Conservation (phyloP, 306 rosid genomes). For the Inga leiocalycina region DNA sequence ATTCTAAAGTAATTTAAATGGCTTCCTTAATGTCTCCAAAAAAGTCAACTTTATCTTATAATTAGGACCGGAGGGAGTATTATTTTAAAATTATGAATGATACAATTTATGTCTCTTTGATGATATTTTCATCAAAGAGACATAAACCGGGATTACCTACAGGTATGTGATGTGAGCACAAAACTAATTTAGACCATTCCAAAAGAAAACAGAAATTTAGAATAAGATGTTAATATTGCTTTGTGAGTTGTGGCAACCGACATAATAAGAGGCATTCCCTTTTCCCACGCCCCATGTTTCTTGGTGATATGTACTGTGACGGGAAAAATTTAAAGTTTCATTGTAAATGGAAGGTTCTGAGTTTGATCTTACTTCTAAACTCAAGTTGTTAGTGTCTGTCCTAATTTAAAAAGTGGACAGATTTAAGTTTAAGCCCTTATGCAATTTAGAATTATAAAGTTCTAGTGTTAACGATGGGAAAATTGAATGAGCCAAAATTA, state of each 20-base stretch:
- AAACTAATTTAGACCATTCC: background rate
- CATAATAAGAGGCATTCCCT: background rate
- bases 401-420: too few relatives aligned
- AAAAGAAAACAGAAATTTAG: background rate
- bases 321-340: too few relatives aligned
- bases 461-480: background rate
- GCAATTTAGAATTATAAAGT: background rate
- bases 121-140: too few relatives aligned
- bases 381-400: too few relatives aligned
- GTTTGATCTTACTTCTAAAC: too few relatives aligned
- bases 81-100: too few relatives aligned
- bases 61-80: too few relatives aligned
- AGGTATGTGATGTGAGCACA: background rate
- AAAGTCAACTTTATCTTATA: too few relatives aligned
- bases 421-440: background rate
- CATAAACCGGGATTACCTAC: too few relatives aligned
- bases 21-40: too few relatives aligned
- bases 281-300: background rate
- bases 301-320: background rate
- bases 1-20: too few relatives aligned
- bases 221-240: background rate
- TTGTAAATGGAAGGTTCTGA: accelerated
- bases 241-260: background rate
- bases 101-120: too few relatives aligned
- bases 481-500: background rate